These are phyloP conservation scores for Posidonia australis DNA, from an alignment of 106 monocot genomes.

Conservation along the genomic window DNA sequence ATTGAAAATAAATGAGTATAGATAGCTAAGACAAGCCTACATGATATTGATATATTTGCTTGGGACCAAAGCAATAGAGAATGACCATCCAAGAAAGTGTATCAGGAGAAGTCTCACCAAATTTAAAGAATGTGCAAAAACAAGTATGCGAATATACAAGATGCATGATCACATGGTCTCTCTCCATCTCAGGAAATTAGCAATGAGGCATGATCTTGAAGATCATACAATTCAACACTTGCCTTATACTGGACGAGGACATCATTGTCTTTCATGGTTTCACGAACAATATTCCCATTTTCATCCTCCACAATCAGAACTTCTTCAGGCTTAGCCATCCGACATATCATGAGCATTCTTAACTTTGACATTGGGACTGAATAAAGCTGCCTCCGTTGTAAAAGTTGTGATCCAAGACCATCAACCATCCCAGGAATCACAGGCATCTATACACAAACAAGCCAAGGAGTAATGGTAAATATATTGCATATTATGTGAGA, in stretches of 20 bases:
- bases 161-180: too few species aligned
- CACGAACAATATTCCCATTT: slow-evolving; percentile 99
- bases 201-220: too few species aligned
- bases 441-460: slow-evolving; percentile 15
- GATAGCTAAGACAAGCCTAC: background rate
- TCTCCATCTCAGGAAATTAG: too few species aligned
- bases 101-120: too few species aligned
- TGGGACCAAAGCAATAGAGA: too few species aligned
- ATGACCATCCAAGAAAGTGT: too few species aligned
- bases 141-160: too few species aligned
- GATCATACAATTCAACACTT: slow-evolving; percentile 3
- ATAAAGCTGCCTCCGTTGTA: slow-evolving; percentile 80
- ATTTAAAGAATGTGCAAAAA: too few species aligned
- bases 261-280: slow-evolving; percentile 99
- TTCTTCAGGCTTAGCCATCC: slow-evolving; percentile 99
- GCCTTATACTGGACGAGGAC: slow-evolving; percentile 99
- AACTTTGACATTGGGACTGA: slow-evolving; percentile 73
- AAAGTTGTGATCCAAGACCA: slow-evolving; percentile 56
- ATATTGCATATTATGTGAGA: background rate
- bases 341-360: slow-evolving; percentile 96
- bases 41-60: too few species aligned
- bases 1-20: background rate
- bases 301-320: slow-evolving; percentile 99
- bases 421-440: slow-evolving; percentile 68
- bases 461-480: background rate